Evolutionary conservation across 441 rosid species (phyloP).

Genomic region (Adansonia gregorii): DNA sequence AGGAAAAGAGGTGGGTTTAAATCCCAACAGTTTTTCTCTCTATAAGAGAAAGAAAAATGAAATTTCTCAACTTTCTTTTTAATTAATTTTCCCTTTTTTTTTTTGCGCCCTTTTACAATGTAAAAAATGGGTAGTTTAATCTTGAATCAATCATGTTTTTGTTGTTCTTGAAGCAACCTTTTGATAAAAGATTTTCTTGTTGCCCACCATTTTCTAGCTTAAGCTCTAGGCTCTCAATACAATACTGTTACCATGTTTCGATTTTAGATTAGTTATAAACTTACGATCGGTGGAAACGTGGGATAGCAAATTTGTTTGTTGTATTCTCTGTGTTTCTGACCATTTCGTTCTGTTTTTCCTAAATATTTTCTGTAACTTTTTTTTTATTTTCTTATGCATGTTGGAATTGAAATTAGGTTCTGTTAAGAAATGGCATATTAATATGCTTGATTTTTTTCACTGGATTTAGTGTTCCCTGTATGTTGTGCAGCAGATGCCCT

Average conservation of each 20-base stretch:
- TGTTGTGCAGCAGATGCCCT: slow-evolving; percentile 5
- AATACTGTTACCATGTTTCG: neutral
- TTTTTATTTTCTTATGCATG: neutral
- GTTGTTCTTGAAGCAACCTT: slow-evolving; percentile 17
- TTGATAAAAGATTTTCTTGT: neutral
- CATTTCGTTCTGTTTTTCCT: neutral
- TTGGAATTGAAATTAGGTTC: neutral
- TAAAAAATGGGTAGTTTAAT: slow-evolving; percentile 36
- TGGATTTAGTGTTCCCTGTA: neutral
- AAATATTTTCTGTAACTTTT: neutral
- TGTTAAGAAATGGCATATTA: neutral
- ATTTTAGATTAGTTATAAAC: neutral
- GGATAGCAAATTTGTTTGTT: neutral
- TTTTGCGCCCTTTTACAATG: slow-evolving; percentile 32
- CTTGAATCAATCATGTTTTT: slow-evolving; percentile 21
- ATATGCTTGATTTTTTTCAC: neutral
- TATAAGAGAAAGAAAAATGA: slow-evolving; percentile 8
- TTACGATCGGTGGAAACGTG: neutral
- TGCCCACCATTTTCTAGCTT: neutral
- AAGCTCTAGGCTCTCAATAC: slow-evolving; percentile 2
- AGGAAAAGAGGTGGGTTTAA: slow-evolving; percentile 19
- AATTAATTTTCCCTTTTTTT: neutral
- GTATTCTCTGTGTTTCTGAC: neutral
- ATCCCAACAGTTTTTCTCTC: slow-evolving; percentile 10
- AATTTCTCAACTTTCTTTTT: neutral